Evolutionary conservation across 169 alveolate genomes (phyloP).

Genomic region (Fabrea salina): DNA sequence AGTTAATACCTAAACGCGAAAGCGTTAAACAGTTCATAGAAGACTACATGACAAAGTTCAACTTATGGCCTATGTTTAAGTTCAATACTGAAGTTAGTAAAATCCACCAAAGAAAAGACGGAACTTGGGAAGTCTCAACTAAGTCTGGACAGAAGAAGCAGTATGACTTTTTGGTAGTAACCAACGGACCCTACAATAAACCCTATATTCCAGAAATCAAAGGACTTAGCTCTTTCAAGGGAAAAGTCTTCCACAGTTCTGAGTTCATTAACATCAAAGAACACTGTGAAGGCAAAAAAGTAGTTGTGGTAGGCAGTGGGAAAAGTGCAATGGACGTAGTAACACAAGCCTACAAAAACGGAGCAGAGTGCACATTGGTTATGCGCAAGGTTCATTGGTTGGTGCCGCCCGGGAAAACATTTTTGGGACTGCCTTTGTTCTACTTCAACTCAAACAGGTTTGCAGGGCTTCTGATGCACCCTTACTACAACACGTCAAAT

Average conservation of each 20-base stretch:
- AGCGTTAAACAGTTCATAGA: slow-evolving; percentile 11
- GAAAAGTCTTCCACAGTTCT: slow-evolving; percentile 32
- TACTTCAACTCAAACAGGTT: not conserved
- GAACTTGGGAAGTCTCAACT: not conserved
- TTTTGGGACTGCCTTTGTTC: not conserved
- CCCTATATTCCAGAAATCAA: slow-evolving; percentile 17
- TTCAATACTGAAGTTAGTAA: slow-evolving; percentile 4
- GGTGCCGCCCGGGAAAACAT: not conserved
- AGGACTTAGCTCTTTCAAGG: not conserved
- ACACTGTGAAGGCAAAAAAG: slow-evolving; percentile 7
- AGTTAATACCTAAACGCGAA: not conserved
- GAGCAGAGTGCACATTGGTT: not conserved
- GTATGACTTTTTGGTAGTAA: slow-evolving; percentile 15
- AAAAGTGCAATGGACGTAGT: slow-evolving; percentile 28
- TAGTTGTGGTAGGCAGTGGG: slow-evolving; percentile 23
- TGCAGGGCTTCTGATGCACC: not conserved
- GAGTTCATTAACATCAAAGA: slow-evolving; percentile 25
- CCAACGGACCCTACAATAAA: slow-evolving; percentile 25
- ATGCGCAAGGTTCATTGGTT: not conserved
- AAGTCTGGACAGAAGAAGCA: slow-evolving; percentile 1
- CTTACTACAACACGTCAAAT: not conserved
- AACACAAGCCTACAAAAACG: not conserved
- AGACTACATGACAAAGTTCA: not conserved
- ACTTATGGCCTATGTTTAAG: not conserved
- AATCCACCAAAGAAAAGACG: not conserved